phyloP scores from a whole-genome alignment of 257 asterid species.

The Forsythia suspensa region DNA sequence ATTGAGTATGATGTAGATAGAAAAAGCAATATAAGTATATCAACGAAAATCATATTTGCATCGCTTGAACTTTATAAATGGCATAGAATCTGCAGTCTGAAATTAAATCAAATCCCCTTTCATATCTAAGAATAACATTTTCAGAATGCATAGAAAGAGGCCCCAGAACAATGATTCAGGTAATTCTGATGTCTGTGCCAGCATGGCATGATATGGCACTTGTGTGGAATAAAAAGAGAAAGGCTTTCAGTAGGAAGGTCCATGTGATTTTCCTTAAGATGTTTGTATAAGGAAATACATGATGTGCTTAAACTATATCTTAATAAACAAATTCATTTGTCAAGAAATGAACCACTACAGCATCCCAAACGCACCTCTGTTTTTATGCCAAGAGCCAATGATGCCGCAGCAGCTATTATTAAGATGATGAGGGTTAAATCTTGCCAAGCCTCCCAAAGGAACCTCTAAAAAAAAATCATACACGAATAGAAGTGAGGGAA shows the following conservation, averaged over 20 bases:
- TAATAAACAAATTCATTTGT: not conserved
- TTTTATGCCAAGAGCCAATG: slow-evolving; percentile 84
- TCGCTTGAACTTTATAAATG: not conserved
- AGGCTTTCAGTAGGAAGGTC: not conserved
- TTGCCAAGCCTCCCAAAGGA: slow-evolving; percentile 98
- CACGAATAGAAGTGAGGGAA: not conserved
- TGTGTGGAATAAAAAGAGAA: not conserved
- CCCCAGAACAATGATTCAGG: not conserved
- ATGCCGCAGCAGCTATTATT: slow-evolving; percentile 78
- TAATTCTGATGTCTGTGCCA: not conserved
- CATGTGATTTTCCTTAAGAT: not conserved
- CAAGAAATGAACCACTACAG: slow-evolving; percentile 7
- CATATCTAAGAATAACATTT: not conserved
- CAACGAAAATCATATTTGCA: slow-evolving; percentile 2
- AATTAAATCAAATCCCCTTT: not conserved
- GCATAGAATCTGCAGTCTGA: not conserved
- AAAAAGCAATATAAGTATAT: not conserved
- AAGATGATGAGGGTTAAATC: slow-evolving; percentile 89
- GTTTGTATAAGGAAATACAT: not conserved
- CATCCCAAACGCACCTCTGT: slow-evolving; percentile 56
- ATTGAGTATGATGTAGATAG: slow-evolving; percentile 5
- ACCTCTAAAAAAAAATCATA: slow-evolving; percentile 46
- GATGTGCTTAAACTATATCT: not conserved
- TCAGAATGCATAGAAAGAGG: slow-evolving; percentile 1
- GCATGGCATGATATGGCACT: not conserved